A percentile compares a stretch with the other conserved stretches of the same genome.
Conservation (phyloP, 441 rosid genomes). For the Erodium moschatum region DNA sequence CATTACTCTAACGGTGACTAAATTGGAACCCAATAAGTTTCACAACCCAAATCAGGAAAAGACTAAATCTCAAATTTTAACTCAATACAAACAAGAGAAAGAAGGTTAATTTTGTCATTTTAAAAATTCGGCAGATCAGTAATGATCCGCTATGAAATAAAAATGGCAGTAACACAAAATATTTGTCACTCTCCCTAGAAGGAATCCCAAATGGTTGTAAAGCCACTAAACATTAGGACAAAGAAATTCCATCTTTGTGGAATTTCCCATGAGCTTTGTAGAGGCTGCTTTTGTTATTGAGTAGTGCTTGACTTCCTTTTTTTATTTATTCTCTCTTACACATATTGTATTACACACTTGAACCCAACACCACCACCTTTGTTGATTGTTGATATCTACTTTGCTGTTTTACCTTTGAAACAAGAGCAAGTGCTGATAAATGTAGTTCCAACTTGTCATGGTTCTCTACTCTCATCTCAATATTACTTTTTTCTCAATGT, state of each 20-base stretch:
- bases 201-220: background rate
- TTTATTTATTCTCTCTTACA: background rate
- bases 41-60: too few relatives aligned
- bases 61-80: too few relatives aligned
- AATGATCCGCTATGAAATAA: too few relatives aligned
- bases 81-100: too few relatives aligned
- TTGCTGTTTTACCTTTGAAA: conserved; percentile 15
- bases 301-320: background rate
- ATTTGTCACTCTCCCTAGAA: too few relatives aligned
- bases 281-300: conserved; percentile 30
- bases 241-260: conserved; percentile 22
- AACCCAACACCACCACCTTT: background rate
- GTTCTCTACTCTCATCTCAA: background rate
- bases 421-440: conserved; percentile 20
- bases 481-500: background rate
- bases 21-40: too few relatives aligned
- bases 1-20: too few relatives aligned
- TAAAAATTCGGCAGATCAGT: too few relatives aligned
- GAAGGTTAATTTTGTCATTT: too few relatives aligned
- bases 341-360: background rate
- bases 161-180: too few relatives aligned
- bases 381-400: conserved; percentile 23
- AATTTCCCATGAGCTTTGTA: conserved; percentile 20
- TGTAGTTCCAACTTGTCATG: too few relatives aligned
- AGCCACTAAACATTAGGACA: conserved; percentile 29